Percentiles rank a stretch among this genome's conserved stretches.
Conservation (phyloP, 2,329 filamentous ascomycete genomes). For the Pestalotiopsis sp. region DNA sequence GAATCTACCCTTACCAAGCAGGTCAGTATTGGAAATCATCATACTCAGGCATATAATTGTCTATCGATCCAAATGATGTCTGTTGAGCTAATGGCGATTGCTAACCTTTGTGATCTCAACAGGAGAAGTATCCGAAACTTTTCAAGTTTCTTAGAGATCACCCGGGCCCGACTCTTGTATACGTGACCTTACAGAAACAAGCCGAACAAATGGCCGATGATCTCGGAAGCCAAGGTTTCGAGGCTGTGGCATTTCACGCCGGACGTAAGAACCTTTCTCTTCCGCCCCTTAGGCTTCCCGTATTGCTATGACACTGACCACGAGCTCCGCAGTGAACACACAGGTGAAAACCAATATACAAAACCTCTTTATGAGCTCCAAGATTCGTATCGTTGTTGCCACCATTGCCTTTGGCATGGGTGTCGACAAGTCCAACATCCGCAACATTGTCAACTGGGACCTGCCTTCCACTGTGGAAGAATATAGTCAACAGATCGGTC, state of each 20-base stretch:
- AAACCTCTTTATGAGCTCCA: constrained; percentile 52
- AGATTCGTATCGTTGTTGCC: constrained; percentile 51
- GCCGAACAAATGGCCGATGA: constrained; percentile 45
- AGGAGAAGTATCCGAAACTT: constrained; percentile 48
- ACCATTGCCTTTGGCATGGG: constrained; percentile 66
- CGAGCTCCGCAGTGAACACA: constrained; percentile 34
- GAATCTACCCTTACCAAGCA: constrained; percentile 41
- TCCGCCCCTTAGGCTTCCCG: neutral
- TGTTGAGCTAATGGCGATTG: neutral
- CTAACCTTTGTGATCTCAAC: neutral
- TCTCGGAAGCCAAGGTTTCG: constrained; percentile 41
- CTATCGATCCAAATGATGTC: neutral
- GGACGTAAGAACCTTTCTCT: constrained; percentile 32
- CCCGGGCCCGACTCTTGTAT: constrained; percentile 61
- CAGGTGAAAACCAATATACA: constrained; percentile 49
- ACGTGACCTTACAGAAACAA: constrained; percentile 61
- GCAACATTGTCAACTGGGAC: constrained; percentile 57
- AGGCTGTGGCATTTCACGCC: constrained; percentile 51
- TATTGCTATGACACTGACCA: neutral
- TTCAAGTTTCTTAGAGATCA: constrained; percentile 52
- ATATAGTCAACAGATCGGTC: constrained; percentile 61
- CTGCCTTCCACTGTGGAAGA: constrained; percentile 56
- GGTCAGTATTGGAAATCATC: neutral
- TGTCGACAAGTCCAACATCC: constrained; percentile 58
- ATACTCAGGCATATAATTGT: neutral